A percentile compares a stretch with the other conserved stretches of the same genome.
Evolutionary conservation across 2,329 filamentous ascomycete genomes (phyloP).

Genomic region (Atkinsonella texensis): DNA sequence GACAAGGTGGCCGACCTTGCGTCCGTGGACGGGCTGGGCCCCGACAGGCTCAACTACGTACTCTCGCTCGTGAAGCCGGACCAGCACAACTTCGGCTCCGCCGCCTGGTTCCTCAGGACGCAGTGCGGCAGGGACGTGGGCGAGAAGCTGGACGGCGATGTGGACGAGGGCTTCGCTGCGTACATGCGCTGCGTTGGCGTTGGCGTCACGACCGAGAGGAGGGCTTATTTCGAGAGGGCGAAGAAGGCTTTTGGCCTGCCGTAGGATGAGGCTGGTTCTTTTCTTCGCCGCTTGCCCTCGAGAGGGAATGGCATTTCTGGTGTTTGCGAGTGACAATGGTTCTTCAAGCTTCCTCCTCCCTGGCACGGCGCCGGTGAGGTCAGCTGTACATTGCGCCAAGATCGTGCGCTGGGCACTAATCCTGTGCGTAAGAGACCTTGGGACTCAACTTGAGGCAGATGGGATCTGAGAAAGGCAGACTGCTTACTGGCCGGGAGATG

Average conservation of each 20-base stretch:
- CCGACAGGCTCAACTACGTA: constrained; percentile 25
- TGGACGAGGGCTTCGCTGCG: constrained; percentile 28
- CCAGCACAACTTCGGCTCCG: constrained; percentile 41
- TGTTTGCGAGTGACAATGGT: no score
- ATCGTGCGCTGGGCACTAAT: no score
- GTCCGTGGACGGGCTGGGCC: constrained; percentile 14
- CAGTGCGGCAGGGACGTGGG: constrained; percentile 27
- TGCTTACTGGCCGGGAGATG: no score
- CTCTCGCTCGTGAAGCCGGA: constrained; percentile 34
- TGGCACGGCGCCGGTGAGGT: no score
- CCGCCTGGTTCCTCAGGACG: constrained; percentile 37
- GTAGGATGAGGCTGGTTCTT: background rate
- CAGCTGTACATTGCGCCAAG: no score
- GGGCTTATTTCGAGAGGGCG: constrained; percentile 30
- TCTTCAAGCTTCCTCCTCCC: no score
- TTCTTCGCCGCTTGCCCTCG: background rate
- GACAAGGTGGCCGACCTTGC: constrained; percentile 19
- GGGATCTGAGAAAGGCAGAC: background rate
- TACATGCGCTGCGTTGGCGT: constrained; percentile 39
- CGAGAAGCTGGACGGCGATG: constrained; percentile 20
- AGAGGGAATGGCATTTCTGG: no score
- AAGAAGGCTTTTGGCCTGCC: constrained; percentile 34
- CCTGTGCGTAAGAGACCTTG: background rate
- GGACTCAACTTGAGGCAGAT: background rate
- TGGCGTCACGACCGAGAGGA: constrained; percentile 18